Conservation (phyloP, 768 basidiomycete genomes). For the Macrolepiota fuliginosa region DNA sequence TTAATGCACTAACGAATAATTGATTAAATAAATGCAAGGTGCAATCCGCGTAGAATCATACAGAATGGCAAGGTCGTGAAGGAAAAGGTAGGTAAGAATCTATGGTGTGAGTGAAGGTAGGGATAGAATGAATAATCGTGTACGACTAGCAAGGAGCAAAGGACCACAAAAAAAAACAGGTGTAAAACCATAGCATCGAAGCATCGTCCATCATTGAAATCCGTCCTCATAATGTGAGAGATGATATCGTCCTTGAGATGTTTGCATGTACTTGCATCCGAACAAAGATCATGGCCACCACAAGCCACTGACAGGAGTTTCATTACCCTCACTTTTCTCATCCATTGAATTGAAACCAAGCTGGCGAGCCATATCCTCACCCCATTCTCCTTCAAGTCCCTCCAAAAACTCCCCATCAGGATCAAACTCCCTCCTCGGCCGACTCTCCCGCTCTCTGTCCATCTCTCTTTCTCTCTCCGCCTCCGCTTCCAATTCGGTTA, state of each 20-base stretch:
- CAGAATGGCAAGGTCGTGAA: neutral
- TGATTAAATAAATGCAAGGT: neutral
- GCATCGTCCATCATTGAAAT: neutral
- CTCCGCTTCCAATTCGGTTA: neutral
- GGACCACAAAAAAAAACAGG: neutral
- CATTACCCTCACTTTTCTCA: conserved; percentile 11
- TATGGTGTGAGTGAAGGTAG: neutral
- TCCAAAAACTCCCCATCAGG: conserved; percentile 13
- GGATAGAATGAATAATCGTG: neutral
- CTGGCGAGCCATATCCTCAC: conserved; percentile 9
- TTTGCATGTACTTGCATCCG: neutral
- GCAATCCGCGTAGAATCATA: neutral
- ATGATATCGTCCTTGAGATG: too few relatives aligned
- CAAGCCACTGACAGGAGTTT: neutral
- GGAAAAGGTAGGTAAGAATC: neutral
- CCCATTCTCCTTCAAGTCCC: conserved; percentile 12
- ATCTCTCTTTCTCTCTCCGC: neutral
- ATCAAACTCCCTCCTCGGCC: conserved; percentile 4
- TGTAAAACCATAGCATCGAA: neutral
- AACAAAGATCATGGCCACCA: conserved; percentile 2
- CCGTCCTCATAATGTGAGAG: neutral
- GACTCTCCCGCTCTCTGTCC: neutral
- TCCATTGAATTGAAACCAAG: conserved; percentile 1
- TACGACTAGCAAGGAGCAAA: neutral
- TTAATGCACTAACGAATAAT: neutral